Evolutionary conservation across 176 grass and related monocot species (phyloP), one percentile per base, ranked within the genome.

Genomic region (Triticum turgidum): DNA sequence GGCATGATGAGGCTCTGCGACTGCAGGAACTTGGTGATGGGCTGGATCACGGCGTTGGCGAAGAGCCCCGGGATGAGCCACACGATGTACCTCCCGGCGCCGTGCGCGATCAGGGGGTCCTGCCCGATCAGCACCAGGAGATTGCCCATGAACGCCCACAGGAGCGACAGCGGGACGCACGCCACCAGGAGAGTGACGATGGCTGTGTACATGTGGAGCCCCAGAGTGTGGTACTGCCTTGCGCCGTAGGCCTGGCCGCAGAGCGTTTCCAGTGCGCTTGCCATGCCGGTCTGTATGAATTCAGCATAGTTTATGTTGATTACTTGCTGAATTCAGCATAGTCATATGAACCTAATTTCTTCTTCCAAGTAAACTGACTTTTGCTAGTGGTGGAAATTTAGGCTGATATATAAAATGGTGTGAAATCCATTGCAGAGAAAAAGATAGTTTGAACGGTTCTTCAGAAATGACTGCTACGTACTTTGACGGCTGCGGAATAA

Each of bases 241-340:
- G 94, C 94, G 12, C 94, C 94, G 25, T 92, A 97, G 30, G 94
- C 94, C 80, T 97, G 94, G 24, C 94, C 94, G 11, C 92, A 97
- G 8, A 97, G 90, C 35, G 92, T 97, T 65, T 97, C 95, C 66
- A 97, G 52, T 25, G 88, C 92, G 69, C 93, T 87, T 63, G 91
- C 93, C 91, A 95, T 89, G 80, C 93, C 93, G 47, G 90, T 51
- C 89, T 98, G 88, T 79, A 42, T 66, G 13, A 13, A 56, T 22
- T 33, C 72, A 74, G 54, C 9, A 56, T 56, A 54, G 5, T 24
- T 33, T 6, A 76, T 66, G 73, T 69, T 68, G 30, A 18, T 33
- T 61, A 80, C 11, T 65, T 6, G 15, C 41, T 42, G 41, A 42
- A 30, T 30, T 30, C 29, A 30, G 29, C 29, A 30, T 30, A 30